These are phyloP conservation scores for Nakazawaea ishiwadae DNA, from an alignment of 805 yeast genomes.

Conservation along the genomic window DNA sequence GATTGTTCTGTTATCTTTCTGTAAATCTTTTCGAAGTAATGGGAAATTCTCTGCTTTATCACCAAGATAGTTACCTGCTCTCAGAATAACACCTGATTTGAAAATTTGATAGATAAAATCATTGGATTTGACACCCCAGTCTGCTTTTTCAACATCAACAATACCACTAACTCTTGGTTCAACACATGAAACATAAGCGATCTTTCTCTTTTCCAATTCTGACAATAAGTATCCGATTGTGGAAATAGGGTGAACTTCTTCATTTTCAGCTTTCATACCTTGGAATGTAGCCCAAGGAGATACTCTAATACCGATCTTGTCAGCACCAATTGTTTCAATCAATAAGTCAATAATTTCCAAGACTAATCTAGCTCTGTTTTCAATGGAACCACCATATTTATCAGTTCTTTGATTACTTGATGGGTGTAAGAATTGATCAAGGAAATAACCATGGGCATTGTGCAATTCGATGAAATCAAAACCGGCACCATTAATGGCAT, in stretches of 20 bases:
- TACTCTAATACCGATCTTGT: conserved; percentile 37
- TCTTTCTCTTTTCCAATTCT: conserved; percentile 27
- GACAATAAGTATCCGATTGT: conserved; percentile 27
- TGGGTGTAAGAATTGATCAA: conserved; percentile 21
- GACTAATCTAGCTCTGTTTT: conserved; percentile 23
- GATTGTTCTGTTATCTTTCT: conserved; percentile 36
- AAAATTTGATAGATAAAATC: conserved; percentile 38
- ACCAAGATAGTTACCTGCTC: conserved; percentile 31
- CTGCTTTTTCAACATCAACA: conserved; percentile 11
- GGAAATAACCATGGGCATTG: conserved; percentile 25
- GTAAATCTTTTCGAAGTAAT: conserved; percentile 18
- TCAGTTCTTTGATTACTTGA: conserved; percentile 23
- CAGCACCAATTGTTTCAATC: conserved; percentile 36
- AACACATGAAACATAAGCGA: conserved; percentile 17
- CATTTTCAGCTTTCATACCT: conserved; percentile 30
- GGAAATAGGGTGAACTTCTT: conserved; percentile 26
- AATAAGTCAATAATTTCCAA: conserved; percentile 37
- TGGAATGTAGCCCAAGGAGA: conserved; percentile 36
- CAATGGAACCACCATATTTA: conserved; percentile 27
- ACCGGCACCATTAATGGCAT: conserved; percentile 22
- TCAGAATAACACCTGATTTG: conserved; percentile 34
- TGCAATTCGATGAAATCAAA: conserved; percentile 26
- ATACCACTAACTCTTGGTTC: conserved; percentile 24
- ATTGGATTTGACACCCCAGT: conserved; percentile 18
- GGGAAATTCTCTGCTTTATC: conserved; percentile 18